These are phyloP conservation scores for Talaromyces borbonicus DNA, from an alignment of 495 filamentous ascomycete species.

Conservation along the genomic window DNA sequence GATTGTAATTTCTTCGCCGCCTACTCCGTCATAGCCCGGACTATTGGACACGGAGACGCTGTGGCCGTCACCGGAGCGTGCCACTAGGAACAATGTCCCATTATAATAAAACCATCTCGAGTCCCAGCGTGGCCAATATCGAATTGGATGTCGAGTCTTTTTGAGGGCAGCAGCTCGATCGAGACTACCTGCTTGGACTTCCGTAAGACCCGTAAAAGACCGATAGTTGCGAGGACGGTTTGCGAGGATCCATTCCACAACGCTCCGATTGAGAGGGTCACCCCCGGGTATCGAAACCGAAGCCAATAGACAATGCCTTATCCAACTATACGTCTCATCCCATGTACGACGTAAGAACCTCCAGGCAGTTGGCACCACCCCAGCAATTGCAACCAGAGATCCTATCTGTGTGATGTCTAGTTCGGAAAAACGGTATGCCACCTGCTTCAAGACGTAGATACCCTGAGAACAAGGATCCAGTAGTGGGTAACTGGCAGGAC, in stretches of 20 bases:
- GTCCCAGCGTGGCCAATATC: slow-evolving; percentile 1
- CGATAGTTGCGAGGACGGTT: slow-evolving; percentile 4
- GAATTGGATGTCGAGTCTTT: slow-evolving; percentile 5
- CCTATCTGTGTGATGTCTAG: slow-evolving; percentile 5
- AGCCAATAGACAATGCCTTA: slow-evolving; percentile 2
- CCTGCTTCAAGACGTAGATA: background rate
- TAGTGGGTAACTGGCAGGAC: background rate
- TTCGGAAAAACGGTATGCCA: background rate
- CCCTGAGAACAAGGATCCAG: slow-evolving; percentile 2
- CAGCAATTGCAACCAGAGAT: slow-evolving; percentile 5
- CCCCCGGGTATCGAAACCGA: slow-evolving; percentile 5
- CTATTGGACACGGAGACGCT: background rate
- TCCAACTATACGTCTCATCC: slow-evolving; percentile 3
- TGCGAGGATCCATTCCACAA: slow-evolving; percentile 4
- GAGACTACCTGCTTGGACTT: background rate
- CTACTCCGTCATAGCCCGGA: slow-evolving; percentile 2
- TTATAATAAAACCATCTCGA: slow-evolving; percentile 4
- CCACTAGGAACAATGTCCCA: background rate
- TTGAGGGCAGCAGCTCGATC: slow-evolving; percentile 3
- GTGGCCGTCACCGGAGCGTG: background rate
- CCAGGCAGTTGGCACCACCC: slow-evolving; percentile 1
- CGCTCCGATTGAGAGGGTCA: slow-evolving; percentile 5
- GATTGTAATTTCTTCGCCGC: slow-evolving; percentile 4
- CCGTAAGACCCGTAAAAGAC: slow-evolving; percentile 1
- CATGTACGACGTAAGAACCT: slow-evolving; percentile 3